These are phyloP conservation scores for Chaetoceros muelleri DNA, from an alignment of 108 stramenopile genomes.

Conservation along the genomic window DNA sequence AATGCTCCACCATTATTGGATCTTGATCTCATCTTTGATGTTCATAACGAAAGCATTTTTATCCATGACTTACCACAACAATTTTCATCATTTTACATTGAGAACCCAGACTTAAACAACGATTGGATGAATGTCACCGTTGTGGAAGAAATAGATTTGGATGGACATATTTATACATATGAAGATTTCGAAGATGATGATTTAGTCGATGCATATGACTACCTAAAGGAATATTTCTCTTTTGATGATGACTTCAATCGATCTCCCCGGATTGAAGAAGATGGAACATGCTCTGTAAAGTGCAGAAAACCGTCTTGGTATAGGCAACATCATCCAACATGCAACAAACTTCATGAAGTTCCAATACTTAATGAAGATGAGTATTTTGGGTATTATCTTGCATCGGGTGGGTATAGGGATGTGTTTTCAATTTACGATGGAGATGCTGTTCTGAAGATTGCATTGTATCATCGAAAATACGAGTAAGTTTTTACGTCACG, in stretches of 20 bases:
- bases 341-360: not conserved
- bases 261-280: not conserved
- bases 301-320: not conserved
- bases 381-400: not conserved
- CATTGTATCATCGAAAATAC: not conserved
- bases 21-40: no score
- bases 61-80: no score
- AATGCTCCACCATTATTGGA: no score
- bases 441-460: not conserved
- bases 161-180: not conserved
- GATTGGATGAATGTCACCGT: not conserved
- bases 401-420: not conserved
- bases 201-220: not conserved
- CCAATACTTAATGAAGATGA: not conserved
- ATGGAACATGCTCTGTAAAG: not conserved
- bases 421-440: not conserved
- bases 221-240: not conserved
- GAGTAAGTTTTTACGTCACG: no score
- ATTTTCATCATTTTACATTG: no score
- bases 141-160: conserved; percentile 1
- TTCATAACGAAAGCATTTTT: no score
- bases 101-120: not conserved
- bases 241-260: not conserved
- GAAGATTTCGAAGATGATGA: not conserved
- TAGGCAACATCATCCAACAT: not conserved